A percentile compares a stretch with the other conserved stretches of the same genome.
These are phyloP conservation scores for Takashimella tepidaria DNA, from an alignment of 1,284 basidiomycete genomes.

Conservation along the genomic window DNA sequence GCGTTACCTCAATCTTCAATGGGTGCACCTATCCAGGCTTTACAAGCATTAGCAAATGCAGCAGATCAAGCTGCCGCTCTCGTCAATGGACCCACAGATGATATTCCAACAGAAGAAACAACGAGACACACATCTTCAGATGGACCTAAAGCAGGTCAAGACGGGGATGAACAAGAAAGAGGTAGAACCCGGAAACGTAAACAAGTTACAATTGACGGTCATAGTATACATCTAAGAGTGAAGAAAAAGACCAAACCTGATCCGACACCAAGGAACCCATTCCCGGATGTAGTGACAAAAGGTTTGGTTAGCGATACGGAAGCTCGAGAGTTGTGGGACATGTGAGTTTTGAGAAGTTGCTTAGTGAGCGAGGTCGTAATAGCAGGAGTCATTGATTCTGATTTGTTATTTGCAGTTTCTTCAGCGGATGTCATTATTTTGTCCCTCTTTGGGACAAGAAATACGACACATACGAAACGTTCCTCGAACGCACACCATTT, in stretches of 20 bases:
- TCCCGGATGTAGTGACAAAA: slow-evolving; percentile 49
- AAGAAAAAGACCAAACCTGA: slow-evolving; percentile 83
- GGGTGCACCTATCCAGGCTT: slow-evolving; percentile 85
- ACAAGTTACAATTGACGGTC: slow-evolving; percentile 27
- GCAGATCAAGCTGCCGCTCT: slow-evolving; percentile 74
- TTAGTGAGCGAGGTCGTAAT: too few relatives aligned
- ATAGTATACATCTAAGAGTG: slow-evolving; percentile 53
- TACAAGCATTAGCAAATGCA: slow-evolving; percentile 86
- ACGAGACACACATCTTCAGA: slow-evolving; percentile 1
- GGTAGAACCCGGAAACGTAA: slow-evolving; percentile 29
- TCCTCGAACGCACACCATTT: slow-evolving; percentile 85
- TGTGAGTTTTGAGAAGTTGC: slow-evolving; percentile 61
- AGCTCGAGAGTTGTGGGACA: slow-evolving; percentile 75
- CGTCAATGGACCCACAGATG: slow-evolving; percentile 16
- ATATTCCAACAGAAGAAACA: slow-evolving; percentile 1
- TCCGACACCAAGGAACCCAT: slow-evolving; percentile 65
- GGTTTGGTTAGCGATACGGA: slow-evolving; percentile 71
- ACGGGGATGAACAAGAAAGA: slow-evolving; percentile 11
- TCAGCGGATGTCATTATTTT: slow-evolving; percentile 90
- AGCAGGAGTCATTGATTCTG: too few relatives aligned
- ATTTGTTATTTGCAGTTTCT: slow-evolving; percentile 61
- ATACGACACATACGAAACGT: slow-evolving; percentile 84
- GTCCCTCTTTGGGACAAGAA: slow-evolving; percentile 84
- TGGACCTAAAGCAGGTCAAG: background rate
- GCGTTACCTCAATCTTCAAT: slow-evolving; percentile 44